These are phyloP conservation scores for Jasminum sambac DNA, from an alignment of 257 asterid species.

Conservation along the genomic window DNA sequence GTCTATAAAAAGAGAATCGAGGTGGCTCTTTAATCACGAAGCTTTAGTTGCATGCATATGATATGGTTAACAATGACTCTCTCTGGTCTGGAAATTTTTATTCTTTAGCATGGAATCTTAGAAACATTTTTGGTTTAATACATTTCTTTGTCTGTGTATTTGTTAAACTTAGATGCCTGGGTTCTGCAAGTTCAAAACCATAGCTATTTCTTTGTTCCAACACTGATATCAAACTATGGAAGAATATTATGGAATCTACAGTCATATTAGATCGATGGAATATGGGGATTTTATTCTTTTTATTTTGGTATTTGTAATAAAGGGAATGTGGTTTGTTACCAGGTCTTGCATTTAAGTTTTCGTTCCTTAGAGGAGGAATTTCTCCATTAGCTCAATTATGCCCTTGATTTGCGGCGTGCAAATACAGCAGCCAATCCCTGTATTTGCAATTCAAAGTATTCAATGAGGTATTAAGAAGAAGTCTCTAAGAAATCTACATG, in stretches of 20 bases:
- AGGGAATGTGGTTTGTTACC: too few relatives aligned
- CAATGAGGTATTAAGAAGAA: too few relatives aligned
- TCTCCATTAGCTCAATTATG: too few relatives aligned
- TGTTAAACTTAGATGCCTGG: slow-evolving; percentile 4
- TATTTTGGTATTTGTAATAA: too few relatives aligned
- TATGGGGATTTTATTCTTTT: too few relatives aligned
- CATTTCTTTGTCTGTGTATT: not conserved
- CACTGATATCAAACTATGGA: not conserved
- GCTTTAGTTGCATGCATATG: not conserved
- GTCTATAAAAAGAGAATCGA: not conserved
- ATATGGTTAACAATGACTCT: slow-evolving; percentile 9
- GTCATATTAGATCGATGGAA: too few relatives aligned
- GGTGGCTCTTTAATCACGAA: slow-evolving; percentile 1
- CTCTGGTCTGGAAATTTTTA: slow-evolving; percentile 15
- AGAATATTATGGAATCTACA: not conserved
- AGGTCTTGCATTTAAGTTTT: too few relatives aligned
- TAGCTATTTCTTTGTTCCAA: not conserved
- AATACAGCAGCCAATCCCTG: too few relatives aligned
- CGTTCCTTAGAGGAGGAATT: too few relatives aligned
- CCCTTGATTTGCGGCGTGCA: too few relatives aligned
- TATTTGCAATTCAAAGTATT: too few relatives aligned
- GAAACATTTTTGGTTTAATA: slow-evolving; percentile 4
- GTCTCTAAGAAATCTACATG: too few relatives aligned
- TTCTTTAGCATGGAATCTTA: slow-evolving; percentile 2
- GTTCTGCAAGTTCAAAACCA: not conserved